Evolutionary conservation across 108 stramenopile genomes (phyloP), one percentile per base, ranked within the genome.

Genomic region (Nannochloropsis oceanica): DNA sequence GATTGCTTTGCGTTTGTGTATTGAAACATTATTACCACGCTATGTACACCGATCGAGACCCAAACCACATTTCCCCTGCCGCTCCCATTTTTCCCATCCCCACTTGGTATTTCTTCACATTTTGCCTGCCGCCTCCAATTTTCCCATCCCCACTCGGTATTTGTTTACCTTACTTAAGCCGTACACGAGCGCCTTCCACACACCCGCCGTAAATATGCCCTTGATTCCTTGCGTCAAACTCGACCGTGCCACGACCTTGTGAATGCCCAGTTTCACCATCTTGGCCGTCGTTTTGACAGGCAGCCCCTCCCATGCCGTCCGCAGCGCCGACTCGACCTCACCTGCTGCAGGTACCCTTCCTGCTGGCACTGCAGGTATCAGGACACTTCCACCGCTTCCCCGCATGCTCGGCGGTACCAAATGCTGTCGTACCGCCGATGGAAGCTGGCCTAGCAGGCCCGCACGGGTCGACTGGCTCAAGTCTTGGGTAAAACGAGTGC

Each of bases 121-220:
- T 50, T 73, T 73, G 10, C n/a, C n/a, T 73, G 59, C n/a, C 2
- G 59, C 22, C 5, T 73, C n/a, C 59, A n/a, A 9, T 73, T 73
- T 73, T n/a, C 59, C 59, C 59, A 73, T 9, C 59, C 59, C 59
- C 10, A 73, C 2, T n/a, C 59, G 59, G n/a, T 73, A 73, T 73
- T 73, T 73, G 59, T 73, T 81, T 13, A 90, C 85, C 80, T 90
- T 90, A 26, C 83, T 27, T 13, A 83, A 13, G 14, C 85, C 43
- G 44, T 90, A 90, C 13, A 85, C 18, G 44, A 84, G 80, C 11
- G 89, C 85, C 13, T 90, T 90, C 13, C 85, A 34, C n/a, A 90
- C 80, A 22, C 90, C 90, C n/a, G 87, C 89, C 24, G 89, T 88
- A n/a, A 90, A 43, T 25, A 90, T 43, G 20, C 90, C 90, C 44